These are phyloP conservation scores for Eucalyptus tenuipes DNA, from an alignment of 345 rosid species.

Conservation along the genomic window DNA sequence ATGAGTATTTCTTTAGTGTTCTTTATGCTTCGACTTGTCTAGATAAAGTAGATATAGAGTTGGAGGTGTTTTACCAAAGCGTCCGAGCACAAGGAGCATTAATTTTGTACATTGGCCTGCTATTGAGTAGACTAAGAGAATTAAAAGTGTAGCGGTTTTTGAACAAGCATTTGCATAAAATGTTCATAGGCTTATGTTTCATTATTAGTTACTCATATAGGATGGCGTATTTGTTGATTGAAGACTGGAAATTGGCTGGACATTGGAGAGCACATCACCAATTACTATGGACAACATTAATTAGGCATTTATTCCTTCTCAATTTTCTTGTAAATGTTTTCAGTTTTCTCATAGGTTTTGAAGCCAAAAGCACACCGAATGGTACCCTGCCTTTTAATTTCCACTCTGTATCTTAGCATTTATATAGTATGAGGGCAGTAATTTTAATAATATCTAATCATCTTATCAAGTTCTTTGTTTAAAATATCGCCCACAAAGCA, in stretches of 20 bases:
- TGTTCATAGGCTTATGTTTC: not conserved
- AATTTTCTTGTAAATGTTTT: not conserved
- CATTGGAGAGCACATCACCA: not conserved
- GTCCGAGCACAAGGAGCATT: not conserved
- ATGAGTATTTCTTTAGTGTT: not conserved
- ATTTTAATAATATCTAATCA: not conserved
- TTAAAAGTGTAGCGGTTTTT: not conserved
- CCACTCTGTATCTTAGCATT: not conserved
- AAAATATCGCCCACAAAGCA: not conserved
- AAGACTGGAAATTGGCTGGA: not conserved
- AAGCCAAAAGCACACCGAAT: not conserved
- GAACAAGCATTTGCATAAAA: not conserved
- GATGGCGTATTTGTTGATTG: not conserved
- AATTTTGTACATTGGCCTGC: not conserved
- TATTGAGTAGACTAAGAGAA: not conserved
- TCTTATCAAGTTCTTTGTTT: not conserved
- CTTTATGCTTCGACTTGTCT: not conserved
- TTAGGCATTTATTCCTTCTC: not conserved
- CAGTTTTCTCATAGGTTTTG: not conserved
- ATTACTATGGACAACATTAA: not conserved
- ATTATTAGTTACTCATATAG: not conserved
- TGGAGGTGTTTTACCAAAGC: not conserved
- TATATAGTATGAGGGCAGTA: not conserved
- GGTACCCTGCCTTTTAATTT: not conserved
- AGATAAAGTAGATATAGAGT: not conserved